Evolutionary conservation across 768 basidiomycete species (phyloP).

Genomic region (Mycena albidolilacea): DNA sequence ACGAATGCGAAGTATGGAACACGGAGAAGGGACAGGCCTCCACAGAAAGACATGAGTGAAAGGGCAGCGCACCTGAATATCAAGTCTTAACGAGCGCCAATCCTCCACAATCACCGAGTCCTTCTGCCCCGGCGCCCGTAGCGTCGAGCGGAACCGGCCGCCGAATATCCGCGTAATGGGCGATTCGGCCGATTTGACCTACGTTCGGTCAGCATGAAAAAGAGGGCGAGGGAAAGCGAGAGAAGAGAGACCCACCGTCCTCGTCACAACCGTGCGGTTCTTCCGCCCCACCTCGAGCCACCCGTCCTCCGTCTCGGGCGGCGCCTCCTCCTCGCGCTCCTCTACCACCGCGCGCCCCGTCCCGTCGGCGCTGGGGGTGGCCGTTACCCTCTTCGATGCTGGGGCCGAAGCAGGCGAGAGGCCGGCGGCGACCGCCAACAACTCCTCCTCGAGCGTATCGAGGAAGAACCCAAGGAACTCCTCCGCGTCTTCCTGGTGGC

Average conservation of each 20-base stretch:
- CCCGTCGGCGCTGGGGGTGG: neutral
- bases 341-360: constrained; percentile 49
- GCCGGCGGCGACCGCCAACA: constrained; percentile 74
- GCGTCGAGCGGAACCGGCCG: constrained; percentile 89
- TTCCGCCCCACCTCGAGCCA: constrained; percentile 96
- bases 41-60: too few species aligned
- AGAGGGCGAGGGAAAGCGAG: neutral
- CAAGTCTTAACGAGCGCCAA: constrained; percentile 89
- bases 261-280: constrained; percentile 84
- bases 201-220: constrained; percentile 12
- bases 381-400: neutral
- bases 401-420: constrained; percentile 55
- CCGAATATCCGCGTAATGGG: constrained; percentile 95
- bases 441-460: constrained; percentile 94
- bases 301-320: constrained; percentile 68
- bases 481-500: constrained; percentile 98
- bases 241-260: constrained; percentile 70
- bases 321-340: constrained; percentile 59
- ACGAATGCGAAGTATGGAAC: too few species aligned
- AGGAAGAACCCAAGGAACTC: constrained; percentile 99
- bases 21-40: too few species aligned
- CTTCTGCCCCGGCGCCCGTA: constrained; percentile 80
- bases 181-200: constrained; percentile 87
- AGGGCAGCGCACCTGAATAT: constrained; percentile 78
- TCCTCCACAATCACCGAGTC: constrained; percentile 94